Base-by-base conservation (phyloP, 176 grass and related monocot genomes). In the Microstegium vimineum region DNA sequence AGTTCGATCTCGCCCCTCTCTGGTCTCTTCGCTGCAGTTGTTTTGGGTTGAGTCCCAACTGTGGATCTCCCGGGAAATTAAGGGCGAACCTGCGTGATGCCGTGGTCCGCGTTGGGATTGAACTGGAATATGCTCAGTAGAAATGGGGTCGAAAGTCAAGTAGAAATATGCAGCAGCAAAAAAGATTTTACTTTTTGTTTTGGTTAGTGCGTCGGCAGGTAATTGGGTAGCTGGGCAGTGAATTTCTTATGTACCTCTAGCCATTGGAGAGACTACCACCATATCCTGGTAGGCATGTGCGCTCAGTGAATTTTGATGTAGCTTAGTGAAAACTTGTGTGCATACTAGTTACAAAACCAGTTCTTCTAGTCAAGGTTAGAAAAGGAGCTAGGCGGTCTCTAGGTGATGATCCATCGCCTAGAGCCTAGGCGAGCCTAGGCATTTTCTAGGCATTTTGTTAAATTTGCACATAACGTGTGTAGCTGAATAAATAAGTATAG, bases 1-100 rank as follows among this genome's bases (percentile, higher is more conserved):
- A 83, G 85, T 76, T 82, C 68, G 75, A 18, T 67, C 34, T 68
- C 62, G 20, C 32, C 78, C 78, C 38, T 52, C 27, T 31, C 46
- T 63, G 35, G 28, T 16, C 38, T 12, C 30, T 36, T 86, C 28
- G 62, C 54, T 40, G 25, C 15, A 51, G 34, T 73, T 66, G 82
- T 38, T 75, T 25, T 66, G 30, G 22, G 67, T 72, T 57, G 0
- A 25, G 33, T 81, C 66, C 66, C 14, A 22, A 45, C 20, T 15
- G 11, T 41, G 30, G 35, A 15, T 34, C 27, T 15, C 5, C 31
- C 40, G 8, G 38, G 49, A 47, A 77, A 82, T 79, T 31, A 78
- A 16, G 20, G 12, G 73, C 22, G 26, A 67, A 60, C 70, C n/a
- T 67, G 14, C 61, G 32, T 57, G 31, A 36, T 70, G 20, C 33